These are phyloP conservation scores for Plantago elongata DNA, from an alignment of 257 asterid species.

Conservation along the genomic window DNA sequence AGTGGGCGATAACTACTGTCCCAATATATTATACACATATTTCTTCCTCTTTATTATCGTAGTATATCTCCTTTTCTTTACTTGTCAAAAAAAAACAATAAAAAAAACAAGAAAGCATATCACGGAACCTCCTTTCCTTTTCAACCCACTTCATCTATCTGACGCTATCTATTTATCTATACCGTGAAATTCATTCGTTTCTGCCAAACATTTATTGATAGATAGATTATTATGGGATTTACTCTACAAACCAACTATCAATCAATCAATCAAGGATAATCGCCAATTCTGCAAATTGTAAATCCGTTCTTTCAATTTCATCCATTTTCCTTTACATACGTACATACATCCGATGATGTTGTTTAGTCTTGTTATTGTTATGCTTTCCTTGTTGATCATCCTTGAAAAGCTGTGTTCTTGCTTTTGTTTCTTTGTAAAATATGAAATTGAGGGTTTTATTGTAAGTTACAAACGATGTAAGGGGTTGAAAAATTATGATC, in stretches of 20 bases:
- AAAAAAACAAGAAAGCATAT: slow-evolving; percentile 2
- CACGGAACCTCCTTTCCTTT: background rate
- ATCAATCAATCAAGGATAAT: slow-evolving; percentile 18
- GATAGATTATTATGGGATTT: slow-evolving; percentile 15
- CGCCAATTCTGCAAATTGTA: slow-evolving; percentile 25
- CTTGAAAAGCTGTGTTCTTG: background rate
- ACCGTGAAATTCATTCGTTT: background rate
- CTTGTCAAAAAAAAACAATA: background rate
- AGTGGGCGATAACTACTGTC: no score
- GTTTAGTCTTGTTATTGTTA: background rate
- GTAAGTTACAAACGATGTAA: slow-evolving; percentile 11
- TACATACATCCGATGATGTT: background rate
- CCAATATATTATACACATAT: no score
- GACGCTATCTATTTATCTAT: slow-evolving; percentile 18
- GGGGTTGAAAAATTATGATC: slow-evolving; percentile 12
- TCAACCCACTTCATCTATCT: slow-evolving; percentile 23
- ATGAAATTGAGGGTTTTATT: slow-evolving; percentile 22
- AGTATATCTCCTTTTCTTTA: background rate
- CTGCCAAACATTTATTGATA: slow-evolving; percentile 12
- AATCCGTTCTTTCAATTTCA: slow-evolving; percentile 22
- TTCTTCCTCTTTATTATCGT: background rate
- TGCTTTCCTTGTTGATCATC: background rate
- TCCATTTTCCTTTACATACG: background rate
- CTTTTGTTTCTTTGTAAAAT: background rate
- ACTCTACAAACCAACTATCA: slow-evolving; percentile 21